Percentiles rank a stretch among this genome's conserved stretches.
phyloP scores from a whole-genome alignment of 225 moss, liverwort and hornwort genomes.

The Thuidium tamariscinum region DNA sequence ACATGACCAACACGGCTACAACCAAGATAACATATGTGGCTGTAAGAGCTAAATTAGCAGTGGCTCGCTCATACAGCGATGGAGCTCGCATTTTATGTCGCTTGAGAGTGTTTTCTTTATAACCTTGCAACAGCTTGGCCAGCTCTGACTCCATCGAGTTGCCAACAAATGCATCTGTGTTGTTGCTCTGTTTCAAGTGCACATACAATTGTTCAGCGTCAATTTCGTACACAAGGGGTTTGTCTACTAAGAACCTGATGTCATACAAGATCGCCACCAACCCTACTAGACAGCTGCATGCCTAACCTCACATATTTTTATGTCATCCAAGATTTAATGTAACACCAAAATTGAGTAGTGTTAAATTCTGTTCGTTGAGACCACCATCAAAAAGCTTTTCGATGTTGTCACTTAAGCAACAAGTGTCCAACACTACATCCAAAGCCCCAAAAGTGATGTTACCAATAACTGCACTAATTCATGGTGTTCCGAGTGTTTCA shows the following conservation, averaged over 20 bases:
- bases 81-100: conserved; percentile 28
- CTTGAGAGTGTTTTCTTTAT: conserved; percentile 35
- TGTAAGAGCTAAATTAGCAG: conserved; percentile 8
- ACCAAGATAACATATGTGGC: not conserved
- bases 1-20: conserved; percentile 6
- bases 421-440: not conserved
- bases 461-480: not conserved
- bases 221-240: not conserved
- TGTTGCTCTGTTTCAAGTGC: conserved; percentile 32
- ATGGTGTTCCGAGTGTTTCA: not conserved
- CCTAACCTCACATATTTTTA: not conserved
- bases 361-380: not conserved
- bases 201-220: not conserved
- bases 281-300: not conserved
- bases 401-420: not conserved
- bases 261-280: not conserved
- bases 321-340: not conserved
- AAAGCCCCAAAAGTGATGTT: not conserved
- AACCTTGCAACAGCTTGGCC: conserved; percentile 48
- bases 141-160: conserved; percentile 41
- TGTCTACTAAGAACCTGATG: not conserved
- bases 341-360: not conserved
- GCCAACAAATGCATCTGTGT: conserved; percentile 42
- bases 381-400: not conserved
- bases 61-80: conserved; percentile 47